phyloP scores from a whole-genome alignment of 2,329 filamentous ascomycete genomes.

The Talaromyces verruculosus region DNA sequence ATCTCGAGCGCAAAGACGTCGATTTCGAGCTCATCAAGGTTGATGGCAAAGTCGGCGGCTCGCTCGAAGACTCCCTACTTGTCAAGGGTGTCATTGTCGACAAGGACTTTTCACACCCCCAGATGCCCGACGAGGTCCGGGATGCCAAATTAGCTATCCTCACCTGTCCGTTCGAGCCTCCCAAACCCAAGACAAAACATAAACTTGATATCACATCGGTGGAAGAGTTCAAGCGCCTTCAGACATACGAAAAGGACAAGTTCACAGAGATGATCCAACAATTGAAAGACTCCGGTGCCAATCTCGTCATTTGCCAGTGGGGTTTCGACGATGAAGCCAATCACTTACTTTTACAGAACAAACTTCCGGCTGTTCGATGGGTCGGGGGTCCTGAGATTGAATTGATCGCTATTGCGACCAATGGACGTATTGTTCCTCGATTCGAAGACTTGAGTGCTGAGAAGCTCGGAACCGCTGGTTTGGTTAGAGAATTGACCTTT shows the following conservation, averaged over 20 bases:
- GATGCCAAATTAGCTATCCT: slow-evolving; percentile 97
- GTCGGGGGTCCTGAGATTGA: slow-evolving; percentile 98
- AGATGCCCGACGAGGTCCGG: slow-evolving; percentile 93
- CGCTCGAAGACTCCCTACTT: slow-evolving; percentile 87
- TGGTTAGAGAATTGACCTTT: slow-evolving; percentile 93
- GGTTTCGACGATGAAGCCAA: slow-evolving; percentile 99
- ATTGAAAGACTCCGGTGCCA: slow-evolving; percentile 95
- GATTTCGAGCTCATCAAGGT: slow-evolving; percentile 99
- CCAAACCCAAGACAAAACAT: slow-evolving; percentile 99
- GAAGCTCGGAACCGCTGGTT: slow-evolving; percentile 85
- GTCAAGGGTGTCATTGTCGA: slow-evolving; percentile 98
- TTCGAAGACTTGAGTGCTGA: slow-evolving; percentile 91
- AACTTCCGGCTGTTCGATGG: slow-evolving; percentile 94
- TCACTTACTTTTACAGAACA: slow-evolving; percentile 92
- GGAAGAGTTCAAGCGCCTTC: slow-evolving; percentile 97
- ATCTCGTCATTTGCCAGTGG: slow-evolving; percentile 98
- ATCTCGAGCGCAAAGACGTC: slow-evolving; percentile 93
- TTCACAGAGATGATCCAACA: slow-evolving; percentile 98
- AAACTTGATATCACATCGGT: slow-evolving; percentile 96
- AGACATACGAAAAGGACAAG: slow-evolving; percentile 92
- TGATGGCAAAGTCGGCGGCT: slow-evolving; percentile 93
- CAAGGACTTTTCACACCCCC: slow-evolving; percentile 99
- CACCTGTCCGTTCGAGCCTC: slow-evolving; percentile 96
- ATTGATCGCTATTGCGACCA: slow-evolving; percentile 96
- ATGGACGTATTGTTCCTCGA: slow-evolving; percentile 92